Conservation (phyloP, 164 flowering plant species). For the Vitis rupestris region DNA sequence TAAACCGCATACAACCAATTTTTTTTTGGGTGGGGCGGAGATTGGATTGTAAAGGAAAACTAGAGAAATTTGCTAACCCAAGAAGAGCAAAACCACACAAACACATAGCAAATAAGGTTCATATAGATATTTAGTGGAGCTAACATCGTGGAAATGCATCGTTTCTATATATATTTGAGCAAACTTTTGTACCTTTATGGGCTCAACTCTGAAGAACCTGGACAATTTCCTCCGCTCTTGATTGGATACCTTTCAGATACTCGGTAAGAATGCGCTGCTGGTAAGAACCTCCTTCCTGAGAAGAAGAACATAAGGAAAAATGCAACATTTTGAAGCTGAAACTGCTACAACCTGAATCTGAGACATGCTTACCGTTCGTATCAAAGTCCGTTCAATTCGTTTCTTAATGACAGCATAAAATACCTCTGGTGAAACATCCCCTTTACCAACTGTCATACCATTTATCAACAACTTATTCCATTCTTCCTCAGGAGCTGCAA, state of each 20-base stretch:
- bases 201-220: constrained; percentile 47
- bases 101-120: no score
- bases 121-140: no score
- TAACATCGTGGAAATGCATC: no score
- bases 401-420: constrained; percentile 69
- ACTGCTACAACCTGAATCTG: no score
- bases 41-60: no score
- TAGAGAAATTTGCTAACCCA: no score
- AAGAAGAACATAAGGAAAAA: neutral
- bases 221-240: constrained; percentile 70
- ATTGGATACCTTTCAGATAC: constrained; percentile 77
- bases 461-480: constrained; percentile 74
- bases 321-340: neutral
- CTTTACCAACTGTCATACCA: constrained; percentile 71
- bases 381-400: constrained; percentile 70
- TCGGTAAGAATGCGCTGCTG: constrained; percentile 76
- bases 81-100: no score
- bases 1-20: no score
- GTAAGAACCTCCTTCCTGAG: constrained; percentile 89
- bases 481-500: constrained; percentile 79
- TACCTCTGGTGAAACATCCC: constrained; percentile 69
- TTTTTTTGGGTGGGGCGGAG: no score
- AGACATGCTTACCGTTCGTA: constrained; percentile 64
- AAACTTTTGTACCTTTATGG: neutral
- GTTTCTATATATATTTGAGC: no score